Evolutionary conservation across 2,329 filamentous ascomycete species (phyloP), one percentile per base, ranked within the genome.

Genomic region (Boeremia exigua): DNA sequence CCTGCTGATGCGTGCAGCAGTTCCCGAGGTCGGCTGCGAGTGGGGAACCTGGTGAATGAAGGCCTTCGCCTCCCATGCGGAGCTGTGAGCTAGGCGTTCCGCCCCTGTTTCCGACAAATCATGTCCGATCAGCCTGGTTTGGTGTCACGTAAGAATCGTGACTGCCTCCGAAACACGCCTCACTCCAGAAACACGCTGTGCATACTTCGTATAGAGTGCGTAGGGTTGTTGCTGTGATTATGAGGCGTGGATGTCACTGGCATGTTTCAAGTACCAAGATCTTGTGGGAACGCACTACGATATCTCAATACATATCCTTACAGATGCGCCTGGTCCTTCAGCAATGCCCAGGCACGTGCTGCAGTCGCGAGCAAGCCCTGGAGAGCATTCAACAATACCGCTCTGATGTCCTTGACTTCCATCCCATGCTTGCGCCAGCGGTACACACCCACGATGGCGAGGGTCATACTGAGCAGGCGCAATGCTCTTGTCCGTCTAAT

Each of bases 401-500:
- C 48, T 34, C 48, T 70, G 2, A 68, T 34, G 48, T 73, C 68
- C 23, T 53, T 51, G 8, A 70, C 8, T 7, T 62, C 58, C 23
- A 70, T 12, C 0, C 72, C 70, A 40, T 58, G 61, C 56, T 64
- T 58, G 14, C 58, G 62, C n/a, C 67, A 46, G n/a, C 64, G 60
- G 48, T 72, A 71, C 10, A 60, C 51, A 1, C 63, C 69, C 25
- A 69, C 47, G 37, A 73, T 29, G 1, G 61, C 56, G 8, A 73
- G 34, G 33, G 59, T 47, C 3, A 69, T 6, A 40, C 60, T 49
- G 9, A 74, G 29, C 2, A 68, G 6, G 28, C 63, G 61, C 1
- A 67, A 8, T 23, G 58, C 56, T 28, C 49, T 59, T 25, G 54
- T 62, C 19, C 58, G 54, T 27, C 66, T 66, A n/a, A 65, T 63